phyloP scores from a whole-genome alignment of 2,329 filamentous ascomycete species.

The Diaporthe nobilis region DNA sequence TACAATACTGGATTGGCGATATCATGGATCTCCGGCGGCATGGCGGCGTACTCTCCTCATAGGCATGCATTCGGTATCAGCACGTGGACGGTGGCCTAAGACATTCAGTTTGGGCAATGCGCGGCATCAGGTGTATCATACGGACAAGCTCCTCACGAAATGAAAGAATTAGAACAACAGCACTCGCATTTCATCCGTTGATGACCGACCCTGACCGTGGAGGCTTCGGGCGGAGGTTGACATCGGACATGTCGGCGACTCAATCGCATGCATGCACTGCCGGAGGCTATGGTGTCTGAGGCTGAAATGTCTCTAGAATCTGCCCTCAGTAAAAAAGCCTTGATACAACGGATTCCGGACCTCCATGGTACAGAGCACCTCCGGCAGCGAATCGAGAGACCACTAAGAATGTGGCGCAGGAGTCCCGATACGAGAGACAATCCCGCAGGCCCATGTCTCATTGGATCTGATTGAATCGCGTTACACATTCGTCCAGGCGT shows the following conservation, averaged over 20 bases:
- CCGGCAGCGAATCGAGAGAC: background rate
- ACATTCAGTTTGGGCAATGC: background rate
- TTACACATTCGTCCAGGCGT: background rate
- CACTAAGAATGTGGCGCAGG: constrained; percentile 12
- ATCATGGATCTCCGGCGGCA: constrained; percentile 10
- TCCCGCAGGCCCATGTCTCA: background rate
- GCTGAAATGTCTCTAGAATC: background rate
- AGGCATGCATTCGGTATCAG: constrained; percentile 9
- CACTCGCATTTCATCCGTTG: background rate
- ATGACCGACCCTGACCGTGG: background rate
- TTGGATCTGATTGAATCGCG: constrained; percentile 1
- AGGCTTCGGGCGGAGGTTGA: background rate
- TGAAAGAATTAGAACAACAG: background rate
- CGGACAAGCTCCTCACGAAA: constrained; percentile 11
- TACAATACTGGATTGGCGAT: constrained; percentile 20
- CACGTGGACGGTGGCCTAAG: background rate
- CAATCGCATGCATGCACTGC: background rate
- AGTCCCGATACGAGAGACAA: constrained; percentile 25
- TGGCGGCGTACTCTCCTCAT: constrained; percentile 24
- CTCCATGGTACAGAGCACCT: background rate
- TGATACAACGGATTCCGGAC: background rate
- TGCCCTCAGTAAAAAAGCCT: background rate
- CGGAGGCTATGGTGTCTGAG: background rate
- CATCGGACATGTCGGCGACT: background rate
- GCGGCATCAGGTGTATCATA: background rate